Base-by-base conservation (phyloP, 164 flowering plant genomes). In the Vitis labrusca region DNA sequence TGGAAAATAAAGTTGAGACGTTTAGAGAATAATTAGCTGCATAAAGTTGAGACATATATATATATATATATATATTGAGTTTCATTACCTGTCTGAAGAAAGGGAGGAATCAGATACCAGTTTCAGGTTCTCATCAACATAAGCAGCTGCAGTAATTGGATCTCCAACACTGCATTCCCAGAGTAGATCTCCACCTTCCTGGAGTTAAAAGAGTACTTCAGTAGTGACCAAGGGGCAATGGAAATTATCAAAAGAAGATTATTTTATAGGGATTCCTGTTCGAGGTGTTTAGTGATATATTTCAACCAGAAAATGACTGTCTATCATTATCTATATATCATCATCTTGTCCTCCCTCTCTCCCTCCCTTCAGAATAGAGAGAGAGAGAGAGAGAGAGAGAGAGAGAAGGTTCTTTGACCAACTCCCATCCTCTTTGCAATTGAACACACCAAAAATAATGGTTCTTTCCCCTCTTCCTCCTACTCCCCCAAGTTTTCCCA, bases 81-180 rank as follows among this genome's bases (percentile, higher is more conserved):
- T 63, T 12, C 1, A 59, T 64, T 77, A 89, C 98, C 97, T 92
- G 75, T 89, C 86, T 8, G 87, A 61, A 15, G 65, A 64, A 65
- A 19, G 56, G n/a, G 81, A 73, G 32, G 79, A 50, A 71, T 82
- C 81, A 54, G 82, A 83, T 49, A 50, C 64, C 59, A 89, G 65
- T 64, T 73, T 82, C 65, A 87, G 66, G 71, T 83, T 70, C 74
- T 93, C 98, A 78, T 95, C 98, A 15, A 91, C 79, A 76, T 86
- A 95, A 50, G 94, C 88, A 56, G 98, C 89, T 32, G 99, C 80
- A 65, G 94, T 91, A 44, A 95, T 90, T 60, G 99, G 97, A 51
- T 84, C 82, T 68, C 91, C 91, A 68, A 85, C 71, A 69, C 77
- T 70, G 63, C 85, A 85, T 61, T 91, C 81, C 99, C 97, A 93